phyloP scores from a whole-genome alignment of 768 basidiomycete genomes.

The Phallus indusiatus region DNA sequence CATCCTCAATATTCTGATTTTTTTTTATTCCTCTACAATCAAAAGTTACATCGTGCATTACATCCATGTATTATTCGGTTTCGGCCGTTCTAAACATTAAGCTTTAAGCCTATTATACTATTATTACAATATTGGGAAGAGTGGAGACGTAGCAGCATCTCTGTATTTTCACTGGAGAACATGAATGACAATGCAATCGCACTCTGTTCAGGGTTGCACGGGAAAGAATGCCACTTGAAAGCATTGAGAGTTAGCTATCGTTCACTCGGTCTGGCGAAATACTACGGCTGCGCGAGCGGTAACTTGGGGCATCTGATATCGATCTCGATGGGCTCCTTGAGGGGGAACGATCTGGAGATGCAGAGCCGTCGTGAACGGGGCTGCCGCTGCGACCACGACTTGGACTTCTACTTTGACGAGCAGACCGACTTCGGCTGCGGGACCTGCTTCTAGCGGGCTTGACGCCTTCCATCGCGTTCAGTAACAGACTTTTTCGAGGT shows the following conservation, averaged over 20 bases:
- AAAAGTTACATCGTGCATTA: neutral
- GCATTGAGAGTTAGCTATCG: slow-evolving; percentile 15
- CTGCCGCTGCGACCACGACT: slow-evolving; percentile 23
- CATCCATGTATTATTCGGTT: neutral
- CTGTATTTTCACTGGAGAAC: neutral
- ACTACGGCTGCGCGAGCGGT: slow-evolving; percentile 50
- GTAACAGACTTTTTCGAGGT: slow-evolving; percentile 74
- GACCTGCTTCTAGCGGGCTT: slow-evolving; percentile 33
- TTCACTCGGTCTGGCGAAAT: slow-evolving; percentile 46
- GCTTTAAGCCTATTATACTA: neutral
- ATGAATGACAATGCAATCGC: neutral
- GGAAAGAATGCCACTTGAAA: too few relatives aligned
- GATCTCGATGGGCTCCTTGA: slow-evolving; percentile 12
- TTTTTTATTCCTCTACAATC: neutral
- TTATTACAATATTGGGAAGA: neutral
- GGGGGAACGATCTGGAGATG: slow-evolving; percentile 10
- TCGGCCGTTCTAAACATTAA: neutral
- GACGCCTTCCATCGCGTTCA: slow-evolving; percentile 78
- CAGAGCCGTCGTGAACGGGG: slow-evolving; percentile 14
- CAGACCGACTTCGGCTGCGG: slow-evolving; percentile 13
- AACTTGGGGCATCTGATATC: slow-evolving; percentile 2
- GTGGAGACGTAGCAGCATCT: neutral
- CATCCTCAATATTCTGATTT: neutral
- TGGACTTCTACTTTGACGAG: slow-evolving; percentile 16
- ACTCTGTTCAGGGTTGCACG: neutral